These are phyloP conservation scores for Pholiota molesta DNA, from an alignment of 768 basidiomycete genomes.

Conservation along the genomic window DNA sequence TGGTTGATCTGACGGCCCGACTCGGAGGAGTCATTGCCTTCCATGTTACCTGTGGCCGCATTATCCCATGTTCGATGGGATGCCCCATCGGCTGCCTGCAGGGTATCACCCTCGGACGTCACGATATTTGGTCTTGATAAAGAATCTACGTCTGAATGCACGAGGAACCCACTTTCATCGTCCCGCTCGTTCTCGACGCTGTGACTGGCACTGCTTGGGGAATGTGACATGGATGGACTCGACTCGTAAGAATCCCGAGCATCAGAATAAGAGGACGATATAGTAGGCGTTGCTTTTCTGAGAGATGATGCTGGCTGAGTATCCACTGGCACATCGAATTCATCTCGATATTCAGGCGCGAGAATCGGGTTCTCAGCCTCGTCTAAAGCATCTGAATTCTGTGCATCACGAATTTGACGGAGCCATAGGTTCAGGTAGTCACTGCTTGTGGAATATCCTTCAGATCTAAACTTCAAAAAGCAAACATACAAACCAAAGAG, in stretches of 20 bases:
- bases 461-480: conserved; percentile 1
- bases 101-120: not conserved
- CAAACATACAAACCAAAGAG: not conserved
- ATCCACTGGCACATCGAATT: not conserved
- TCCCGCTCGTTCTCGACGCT: not conserved
- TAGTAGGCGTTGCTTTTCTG: not conserved
- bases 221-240: not conserved
- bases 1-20: not conserved
- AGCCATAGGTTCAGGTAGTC: conserved; percentile 5
- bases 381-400: not conserved
- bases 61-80: not conserved
- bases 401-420: not conserved
- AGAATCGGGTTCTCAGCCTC: not conserved
- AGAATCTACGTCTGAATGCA: not conserved
- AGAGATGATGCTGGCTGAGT: not conserved
- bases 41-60: not conserved
- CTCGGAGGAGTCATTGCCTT: not conserved
- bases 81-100: not conserved
- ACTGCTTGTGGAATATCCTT: not conserved
- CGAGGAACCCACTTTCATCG: not conserved
- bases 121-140: not conserved
- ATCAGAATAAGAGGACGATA: not conserved
- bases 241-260: not conserved
- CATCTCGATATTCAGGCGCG: not conserved
- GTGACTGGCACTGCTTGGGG: not conserved